Evolutionary conservation across 371 early-diverging fungal species (phyloP).

Genomic region (Dichotomocladium elegans): DNA sequence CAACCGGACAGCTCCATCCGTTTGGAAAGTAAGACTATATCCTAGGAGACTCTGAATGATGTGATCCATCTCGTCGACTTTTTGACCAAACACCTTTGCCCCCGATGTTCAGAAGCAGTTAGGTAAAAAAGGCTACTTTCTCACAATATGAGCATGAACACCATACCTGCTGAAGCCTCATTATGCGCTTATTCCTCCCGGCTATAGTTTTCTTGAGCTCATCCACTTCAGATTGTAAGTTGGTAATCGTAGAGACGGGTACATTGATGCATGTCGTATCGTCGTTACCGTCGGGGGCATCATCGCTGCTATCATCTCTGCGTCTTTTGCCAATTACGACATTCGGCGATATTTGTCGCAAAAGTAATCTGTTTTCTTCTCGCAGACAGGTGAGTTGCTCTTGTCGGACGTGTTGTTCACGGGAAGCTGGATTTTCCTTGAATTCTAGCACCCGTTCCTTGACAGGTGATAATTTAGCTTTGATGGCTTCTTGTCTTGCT

Average conservation of each 20-base stretch:
- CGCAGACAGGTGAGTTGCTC: slow-evolving; percentile 52
- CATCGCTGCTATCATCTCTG: background rate
- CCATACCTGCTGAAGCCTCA: slow-evolving; percentile 62
- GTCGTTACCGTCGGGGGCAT: background rate
- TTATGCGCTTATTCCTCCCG: slow-evolving; percentile 57
- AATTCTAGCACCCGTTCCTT: slow-evolving; percentile 60
- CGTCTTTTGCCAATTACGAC: too few species aligned
- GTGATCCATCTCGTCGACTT: slow-evolving; percentile 66
- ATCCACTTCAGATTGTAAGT: slow-evolving; percentile 47
- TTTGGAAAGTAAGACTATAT: slow-evolving; percentile 68
- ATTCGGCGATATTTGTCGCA: slow-evolving; percentile 4
- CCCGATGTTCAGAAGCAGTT: background rate
- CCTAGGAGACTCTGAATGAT: slow-evolving; percentile 69
- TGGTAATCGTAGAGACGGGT: slow-evolving; percentile 51
- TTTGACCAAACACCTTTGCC: slow-evolving; percentile 52
- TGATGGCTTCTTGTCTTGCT: slow-evolving; percentile 16
- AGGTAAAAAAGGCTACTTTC: too few species aligned
- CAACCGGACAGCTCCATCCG: slow-evolving; percentile 67
- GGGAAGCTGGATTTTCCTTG: slow-evolving; percentile 69
- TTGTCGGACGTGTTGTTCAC: slow-evolving; percentile 62
- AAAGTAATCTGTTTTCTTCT: slow-evolving; percentile 55
- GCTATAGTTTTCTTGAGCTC: slow-evolving; percentile 39
- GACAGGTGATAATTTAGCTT: background rate
- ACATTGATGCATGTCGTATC: slow-evolving; percentile 23
- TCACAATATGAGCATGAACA: too few species aligned